A percentile compares a stretch with the other conserved stretches of the same genome.
phyloP scores from a whole-genome alignment of 192 early-diverging fungal genomes.

The Coemansia sp. region DNA sequence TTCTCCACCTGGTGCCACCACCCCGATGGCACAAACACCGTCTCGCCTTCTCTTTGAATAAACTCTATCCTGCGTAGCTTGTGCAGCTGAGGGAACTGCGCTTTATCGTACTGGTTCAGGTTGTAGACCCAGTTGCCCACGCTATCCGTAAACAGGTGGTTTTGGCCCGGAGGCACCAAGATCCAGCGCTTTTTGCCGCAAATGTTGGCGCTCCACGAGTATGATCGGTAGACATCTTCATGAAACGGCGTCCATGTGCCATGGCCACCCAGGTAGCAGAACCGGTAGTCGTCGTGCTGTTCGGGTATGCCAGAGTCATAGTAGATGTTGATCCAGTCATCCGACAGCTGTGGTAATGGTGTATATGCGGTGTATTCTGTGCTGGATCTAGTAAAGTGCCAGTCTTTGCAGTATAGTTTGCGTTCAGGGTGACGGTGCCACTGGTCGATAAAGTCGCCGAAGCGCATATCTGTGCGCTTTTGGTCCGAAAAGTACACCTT shows the following conservation, averaged over 20 bases:
- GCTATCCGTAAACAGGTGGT: conserved; percentile 57
- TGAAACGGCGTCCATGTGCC: conserved; percentile 74
- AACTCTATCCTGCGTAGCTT: conserved; percentile 53
- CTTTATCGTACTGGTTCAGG: conserved; percentile 50
- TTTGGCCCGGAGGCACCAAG: conserved; percentile 65
- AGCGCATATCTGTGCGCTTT: conserved; percentile 55
- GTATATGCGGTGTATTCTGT: conserved; percentile 10
- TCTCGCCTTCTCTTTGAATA: conserved; percentile 63
- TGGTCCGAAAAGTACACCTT: conserved; percentile 63
- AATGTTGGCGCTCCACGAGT: conserved; percentile 75
- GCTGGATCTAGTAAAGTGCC: conserved; percentile 55
- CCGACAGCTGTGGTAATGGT: conserved; percentile 22
- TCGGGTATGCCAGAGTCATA: conserved; percentile 36
- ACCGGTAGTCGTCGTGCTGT: conserved; percentile 65
- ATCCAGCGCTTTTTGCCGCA: conserved; percentile 71
- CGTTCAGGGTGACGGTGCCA: conserved; percentile 35
- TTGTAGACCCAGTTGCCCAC: conserved; percentile 61
- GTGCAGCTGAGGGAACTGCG: conserved; percentile 53
- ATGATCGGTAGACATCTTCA: conserved; percentile 73
- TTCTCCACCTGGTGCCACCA: conserved; percentile 78
- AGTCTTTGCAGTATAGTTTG: conserved; percentile 66
- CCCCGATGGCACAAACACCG: conserved; percentile 69
- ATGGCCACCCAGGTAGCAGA: conserved; percentile 70
- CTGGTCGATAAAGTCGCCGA: conserved; percentile 56
- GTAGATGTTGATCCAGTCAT: conserved; percentile 74